phyloP scores from a whole-genome alignment of 768 basidiomycete genomes.

The Mycena kentingensis region DNA sequence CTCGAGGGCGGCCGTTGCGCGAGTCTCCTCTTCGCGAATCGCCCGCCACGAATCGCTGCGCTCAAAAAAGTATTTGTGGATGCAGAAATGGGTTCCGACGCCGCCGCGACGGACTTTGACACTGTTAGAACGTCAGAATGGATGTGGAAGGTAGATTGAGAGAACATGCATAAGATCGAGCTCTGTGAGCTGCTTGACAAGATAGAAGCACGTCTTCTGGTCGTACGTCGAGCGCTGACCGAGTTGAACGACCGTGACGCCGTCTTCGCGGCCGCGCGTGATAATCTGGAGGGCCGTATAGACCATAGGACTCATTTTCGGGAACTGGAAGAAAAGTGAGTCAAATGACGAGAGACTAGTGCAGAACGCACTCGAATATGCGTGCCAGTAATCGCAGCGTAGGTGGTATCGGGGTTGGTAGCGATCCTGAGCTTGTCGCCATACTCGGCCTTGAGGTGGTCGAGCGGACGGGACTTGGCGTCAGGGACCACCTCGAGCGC shows the following conservation, averaged over 20 bases:
- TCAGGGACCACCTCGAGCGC: constrained; percentile 57
- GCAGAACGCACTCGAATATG: constrained; percentile 68
- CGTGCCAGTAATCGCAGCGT: constrained; percentile 80
- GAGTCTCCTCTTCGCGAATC: constrained; percentile 69
- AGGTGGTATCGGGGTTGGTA: constrained; percentile 71
- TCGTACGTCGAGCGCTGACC: constrained; percentile 81
- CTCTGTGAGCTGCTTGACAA: constrained; percentile 73
- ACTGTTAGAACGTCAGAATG: constrained; percentile 35
- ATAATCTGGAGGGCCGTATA: constrained; percentile 84
- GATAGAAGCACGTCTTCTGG: constrained; percentile 88
- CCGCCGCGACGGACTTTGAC: constrained; percentile 79
- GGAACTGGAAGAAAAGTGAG: constrained; percentile 47
- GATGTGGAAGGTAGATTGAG: neutral
- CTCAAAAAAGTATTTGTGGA: constrained; percentile 86
- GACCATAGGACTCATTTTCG: constrained; percentile 82
- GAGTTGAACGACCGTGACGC: constrained; percentile 76
- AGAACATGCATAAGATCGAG: constrained; percentile 68
- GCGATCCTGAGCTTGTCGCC: constrained; percentile 72
- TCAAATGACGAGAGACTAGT: constrained; percentile 9
- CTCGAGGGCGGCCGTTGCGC: constrained; percentile 40
- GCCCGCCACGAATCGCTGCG: constrained; percentile 74
- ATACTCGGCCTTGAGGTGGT: constrained; percentile 56
- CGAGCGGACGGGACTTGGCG: constrained; percentile 54
- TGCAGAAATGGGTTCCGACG: constrained; percentile 72
- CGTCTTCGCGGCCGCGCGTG: constrained; percentile 76